A percentile compares a stretch with the other conserved stretches of the same genome.
Evolutionary conservation across 192 early-diverging fungal species (phyloP).

Genomic region (Thamnidium elegans): DNA sequence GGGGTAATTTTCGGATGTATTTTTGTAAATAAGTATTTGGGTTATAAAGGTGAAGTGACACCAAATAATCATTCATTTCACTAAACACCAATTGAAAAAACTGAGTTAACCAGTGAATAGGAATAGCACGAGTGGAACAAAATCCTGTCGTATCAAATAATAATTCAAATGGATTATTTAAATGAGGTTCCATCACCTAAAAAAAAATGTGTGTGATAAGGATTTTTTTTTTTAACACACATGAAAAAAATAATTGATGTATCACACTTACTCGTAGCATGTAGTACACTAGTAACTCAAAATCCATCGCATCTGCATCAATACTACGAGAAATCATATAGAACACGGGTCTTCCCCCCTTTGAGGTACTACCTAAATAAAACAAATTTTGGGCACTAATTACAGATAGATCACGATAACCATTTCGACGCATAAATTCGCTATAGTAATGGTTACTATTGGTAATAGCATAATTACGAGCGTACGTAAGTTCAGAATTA

Average conservation of each 20-base stretch:
- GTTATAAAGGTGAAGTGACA: slow-evolving; percentile 71
- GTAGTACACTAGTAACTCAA: slow-evolving; percentile 78
- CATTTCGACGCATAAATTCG: slow-evolving; percentile 72
- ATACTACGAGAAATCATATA: slow-evolving; percentile 79
- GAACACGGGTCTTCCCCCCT: slow-evolving; percentile 67
- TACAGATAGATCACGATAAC: slow-evolving; percentile 57
- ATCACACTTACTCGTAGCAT: slow-evolving; percentile 53
- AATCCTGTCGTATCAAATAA: slow-evolving; percentile 79
- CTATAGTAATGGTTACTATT: slow-evolving; percentile 40
- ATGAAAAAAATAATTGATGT: background rate
- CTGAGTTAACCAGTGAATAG: slow-evolving; percentile 63
- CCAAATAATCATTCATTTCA: slow-evolving; percentile 58
- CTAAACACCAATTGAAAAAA: slow-evolving; percentile 68
- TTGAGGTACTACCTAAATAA: slow-evolving; percentile 76
- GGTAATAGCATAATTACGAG: slow-evolving; percentile 41
- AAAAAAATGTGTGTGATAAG: background rate
- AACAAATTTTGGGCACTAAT: slow-evolving; percentile 66
- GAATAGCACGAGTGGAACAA: slow-evolving; percentile 71
- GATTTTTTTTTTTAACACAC: background rate
- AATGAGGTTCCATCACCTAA: slow-evolving; percentile 59
- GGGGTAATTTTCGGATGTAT: slow-evolving; percentile 54
- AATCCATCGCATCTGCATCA: slow-evolving; percentile 72
- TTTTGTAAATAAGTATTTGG: slow-evolving; percentile 72
- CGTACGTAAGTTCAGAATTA: slow-evolving; percentile 34
- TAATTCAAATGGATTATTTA: slow-evolving; percentile 72